Evolutionary conservation across 768 basidiomycete species (phyloP), one percentile per base, ranked within the genome.

Genomic region (Boletus rubroflammeus): DNA sequence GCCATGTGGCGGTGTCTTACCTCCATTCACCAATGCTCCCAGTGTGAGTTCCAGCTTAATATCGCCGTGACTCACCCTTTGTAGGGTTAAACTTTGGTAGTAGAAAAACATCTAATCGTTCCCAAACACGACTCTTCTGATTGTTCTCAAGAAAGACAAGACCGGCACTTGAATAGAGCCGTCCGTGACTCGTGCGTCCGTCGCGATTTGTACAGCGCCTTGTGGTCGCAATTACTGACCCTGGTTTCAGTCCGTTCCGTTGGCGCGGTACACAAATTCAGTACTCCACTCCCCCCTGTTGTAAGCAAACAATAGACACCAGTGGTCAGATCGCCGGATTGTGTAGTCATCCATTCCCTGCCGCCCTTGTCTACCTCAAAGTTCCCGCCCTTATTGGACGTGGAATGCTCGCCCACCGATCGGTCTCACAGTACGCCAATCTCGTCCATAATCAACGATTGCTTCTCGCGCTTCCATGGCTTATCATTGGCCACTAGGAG

Each of bases 361-460:
- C 53, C 10, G 7, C n/a, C 31, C 45, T 46, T 49, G 51, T 53
- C 43, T 44, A 6, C 32, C 54, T 31, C 32, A 35, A 25, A 31
- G 28, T 13, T 38, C 39, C 36, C 35, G 28, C 34, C 43, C 39
- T 49, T 40, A 25, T 41, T 21, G 29, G 52, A 41, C 43, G 41
- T 51, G 59, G 49, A 50, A 47, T 29, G 21, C 31, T 53, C 6
- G 9, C 43, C 25, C 36, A 40, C n/a, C 32, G 46, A 58, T 58
- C 54, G 50, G 48, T 70, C 67, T 56, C 66, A 61, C 58, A 63
- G 29, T 49, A 47, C 50, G 66, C 56, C 47, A 70, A 63, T 63
- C 67, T 56, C 48, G 56, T 51, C 47, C 46, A 39, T 53, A 56
- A 56, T 58, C 57, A 58, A 47, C 51, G 6, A 41, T 39, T 29